These are phyloP conservation scores for Salix caprea DNA, from an alignment of 345 rosid genomes.

Conservation along the genomic window DNA sequence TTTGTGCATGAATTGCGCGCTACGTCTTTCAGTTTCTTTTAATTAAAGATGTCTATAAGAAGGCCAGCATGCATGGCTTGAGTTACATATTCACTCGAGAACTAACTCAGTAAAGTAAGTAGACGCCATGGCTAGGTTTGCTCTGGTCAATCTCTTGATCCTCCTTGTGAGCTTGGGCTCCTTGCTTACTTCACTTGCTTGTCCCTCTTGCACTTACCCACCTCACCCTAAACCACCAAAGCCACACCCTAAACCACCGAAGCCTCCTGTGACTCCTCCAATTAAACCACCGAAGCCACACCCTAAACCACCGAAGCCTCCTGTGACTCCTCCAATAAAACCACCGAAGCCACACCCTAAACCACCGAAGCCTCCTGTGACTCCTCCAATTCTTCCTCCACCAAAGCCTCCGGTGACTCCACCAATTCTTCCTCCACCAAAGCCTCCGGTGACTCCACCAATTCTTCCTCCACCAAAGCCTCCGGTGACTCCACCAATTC, in stretches of 20 bases:
- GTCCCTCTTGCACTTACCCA: slow-evolving; percentile 44
- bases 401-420: neutral
- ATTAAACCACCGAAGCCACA: slow-evolving; percentile 23
- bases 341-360: neutral
- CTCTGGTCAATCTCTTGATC: slow-evolving; percentile 11
- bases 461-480: neutral
- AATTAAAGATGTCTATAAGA: neutral
- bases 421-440: neutral
- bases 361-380: neutral
- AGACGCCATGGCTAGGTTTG: slow-evolving; percentile 13
- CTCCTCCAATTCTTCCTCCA: neutral
- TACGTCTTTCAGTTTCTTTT: too few relatives aligned
- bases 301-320: slow-evolving; percentile 14
- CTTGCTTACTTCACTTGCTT: slow-evolving; percentile 33
- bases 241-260: slow-evolving; percentile 23
- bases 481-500: neutral
- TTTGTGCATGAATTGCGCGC: too few relatives aligned
- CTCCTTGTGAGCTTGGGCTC: slow-evolving; percentile 26
- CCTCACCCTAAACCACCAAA: slow-evolving; percentile 19
- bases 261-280: slow-evolving; percentile 10
- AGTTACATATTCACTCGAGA: neutral
- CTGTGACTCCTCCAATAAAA: neutral
- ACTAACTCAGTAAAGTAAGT: neutral
- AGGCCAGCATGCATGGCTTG: neutral
- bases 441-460: slow-evolving; percentile 7